Conservation (phyloP, 2,329 filamentous ascomycete genomes). For the Xylogone sp. region DNA sequence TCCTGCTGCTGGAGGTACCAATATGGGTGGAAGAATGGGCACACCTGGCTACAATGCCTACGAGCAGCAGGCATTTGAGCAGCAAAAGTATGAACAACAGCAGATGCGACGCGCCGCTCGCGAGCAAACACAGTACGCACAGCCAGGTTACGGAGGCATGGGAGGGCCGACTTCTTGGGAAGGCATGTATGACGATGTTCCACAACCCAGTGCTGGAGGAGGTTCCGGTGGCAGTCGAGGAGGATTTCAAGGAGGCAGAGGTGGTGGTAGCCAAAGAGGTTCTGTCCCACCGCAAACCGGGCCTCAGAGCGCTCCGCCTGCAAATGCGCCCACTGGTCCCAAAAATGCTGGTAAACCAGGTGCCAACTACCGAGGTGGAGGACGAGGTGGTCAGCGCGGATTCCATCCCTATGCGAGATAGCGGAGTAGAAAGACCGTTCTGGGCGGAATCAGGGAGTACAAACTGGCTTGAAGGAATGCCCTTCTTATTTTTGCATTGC, state of each 20-base stretch:
- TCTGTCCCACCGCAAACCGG: constrained; percentile 28
- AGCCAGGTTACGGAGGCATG: constrained; percentile 36
- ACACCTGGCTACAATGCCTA: constrained; percentile 49
- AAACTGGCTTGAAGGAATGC: background rate
- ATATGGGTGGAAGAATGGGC: constrained; percentile 37
- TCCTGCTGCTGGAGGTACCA: constrained; percentile 30
- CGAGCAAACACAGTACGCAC: constrained; percentile 25
- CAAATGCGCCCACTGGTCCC: constrained; percentile 87
- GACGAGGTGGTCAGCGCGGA: constrained; percentile 69
- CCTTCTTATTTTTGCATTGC: background rate
- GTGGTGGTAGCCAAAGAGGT: constrained; percentile 24
- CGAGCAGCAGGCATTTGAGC: constrained; percentile 72
- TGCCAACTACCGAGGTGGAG: constrained; percentile 89
- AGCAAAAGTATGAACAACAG: constrained; percentile 72
- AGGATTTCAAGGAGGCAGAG: constrained; percentile 37
- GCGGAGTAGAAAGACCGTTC: background rate
- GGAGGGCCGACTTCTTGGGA: constrained; percentile 84
- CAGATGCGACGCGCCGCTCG: constrained; percentile 46
- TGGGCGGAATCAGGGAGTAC: background rate
- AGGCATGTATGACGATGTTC: constrained; percentile 96
- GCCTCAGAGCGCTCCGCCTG: constrained; percentile 56
- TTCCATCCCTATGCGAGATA: constrained; percentile 70
- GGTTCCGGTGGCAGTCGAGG: constrained; percentile 37
- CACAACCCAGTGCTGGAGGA: constrained; percentile 63
- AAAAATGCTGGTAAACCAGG: constrained; percentile 92